These are phyloP conservation scores for Leishmania major DNA, from an alignment of 208 protist species.

Conservation along the genomic window DNA sequence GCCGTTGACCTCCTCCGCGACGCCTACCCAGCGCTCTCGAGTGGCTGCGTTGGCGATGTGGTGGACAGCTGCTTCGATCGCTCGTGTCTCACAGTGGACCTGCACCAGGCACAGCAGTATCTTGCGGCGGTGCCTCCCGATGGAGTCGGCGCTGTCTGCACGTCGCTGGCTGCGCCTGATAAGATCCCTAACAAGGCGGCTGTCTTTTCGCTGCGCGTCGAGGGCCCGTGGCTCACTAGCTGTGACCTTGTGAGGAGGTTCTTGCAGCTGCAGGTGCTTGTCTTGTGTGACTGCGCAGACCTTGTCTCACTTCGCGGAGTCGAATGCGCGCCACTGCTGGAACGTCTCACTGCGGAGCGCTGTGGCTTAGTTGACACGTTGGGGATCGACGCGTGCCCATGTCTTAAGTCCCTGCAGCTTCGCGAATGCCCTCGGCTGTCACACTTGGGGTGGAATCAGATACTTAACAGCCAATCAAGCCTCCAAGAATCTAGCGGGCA, in stretches of 20 bases:
- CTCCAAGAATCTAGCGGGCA: neutral
- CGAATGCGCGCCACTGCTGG: neutral
- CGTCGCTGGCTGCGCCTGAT: neutral
- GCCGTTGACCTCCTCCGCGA: neutral
- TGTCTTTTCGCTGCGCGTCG: neutral
- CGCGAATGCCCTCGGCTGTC: neutral
- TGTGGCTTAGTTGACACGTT: neutral
- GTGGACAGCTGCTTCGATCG: slow-evolving; percentile 1
- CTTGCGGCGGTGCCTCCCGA: neutral
- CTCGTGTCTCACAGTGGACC: neutral
- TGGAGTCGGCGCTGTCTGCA: neutral
- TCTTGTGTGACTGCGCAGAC: neutral
- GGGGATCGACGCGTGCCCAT: neutral
- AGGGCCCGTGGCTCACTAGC: neutral
- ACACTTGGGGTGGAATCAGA: neutral
- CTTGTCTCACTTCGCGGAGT: neutral
- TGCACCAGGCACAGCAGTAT: neutral
- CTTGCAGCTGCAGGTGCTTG: neutral
- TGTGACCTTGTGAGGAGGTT: neutral
- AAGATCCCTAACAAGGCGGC: neutral
- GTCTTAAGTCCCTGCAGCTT: neutral
- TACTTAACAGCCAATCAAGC: neutral
- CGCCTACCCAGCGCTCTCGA: neutral
- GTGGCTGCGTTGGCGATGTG: neutral
- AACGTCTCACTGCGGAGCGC: neutral